Base-by-base conservation (phyloP, 202 grass and related monocot genomes). In the Panicum hallii region DNA sequence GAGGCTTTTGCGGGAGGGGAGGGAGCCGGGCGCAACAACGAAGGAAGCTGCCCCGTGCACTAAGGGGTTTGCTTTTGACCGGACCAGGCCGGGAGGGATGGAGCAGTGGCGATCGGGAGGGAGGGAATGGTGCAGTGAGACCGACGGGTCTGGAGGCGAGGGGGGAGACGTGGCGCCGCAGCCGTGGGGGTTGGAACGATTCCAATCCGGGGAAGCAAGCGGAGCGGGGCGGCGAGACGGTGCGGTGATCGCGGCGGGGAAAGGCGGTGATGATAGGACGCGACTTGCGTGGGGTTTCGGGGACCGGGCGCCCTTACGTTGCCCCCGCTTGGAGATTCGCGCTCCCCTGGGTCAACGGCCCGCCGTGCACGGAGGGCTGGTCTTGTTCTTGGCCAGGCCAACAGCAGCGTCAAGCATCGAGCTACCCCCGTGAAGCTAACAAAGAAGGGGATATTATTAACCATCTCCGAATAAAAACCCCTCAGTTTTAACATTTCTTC, bases 21-120 rank as follows among this genome's bases (percentile, higher is more conserved):
- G 36, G 36, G 43, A 19, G 62, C 20, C 7, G 67, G 20, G 76
- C 12, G 76, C 84, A 81, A 75, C 63, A 17, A 67, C 44, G 58
- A 69, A 82, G 62, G 70, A 67, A 61, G 28, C 69, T 55, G 45
- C 85, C 60, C 77, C 22, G 28, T 61, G 43, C 16, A 13, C 52
- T 30, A 75, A 77, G 78, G 78, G 85, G 49, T 83, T 90, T 84
- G 85, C 43, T 38, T 32, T 81, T 82, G 79, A 60, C 79, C 20
- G 52, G 63, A 73, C 79, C 41, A 57, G 54, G 16, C 5, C 7
- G 7, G 11, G 46, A 48, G 11, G 48, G 12, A 5, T n/a, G 30
- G 46, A 45, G 54, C 65, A 68, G 65, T 5, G 32, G 34, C 38
- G 65, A 54, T 54, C 52, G 58, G 32, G 32, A 32, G 32, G 32